Evolutionary conservation across 2,329 filamentous ascomycete species (phyloP), one percentile per base, ranked within the genome.

Genomic region (Pseudogymnoascus sp.): DNA sequence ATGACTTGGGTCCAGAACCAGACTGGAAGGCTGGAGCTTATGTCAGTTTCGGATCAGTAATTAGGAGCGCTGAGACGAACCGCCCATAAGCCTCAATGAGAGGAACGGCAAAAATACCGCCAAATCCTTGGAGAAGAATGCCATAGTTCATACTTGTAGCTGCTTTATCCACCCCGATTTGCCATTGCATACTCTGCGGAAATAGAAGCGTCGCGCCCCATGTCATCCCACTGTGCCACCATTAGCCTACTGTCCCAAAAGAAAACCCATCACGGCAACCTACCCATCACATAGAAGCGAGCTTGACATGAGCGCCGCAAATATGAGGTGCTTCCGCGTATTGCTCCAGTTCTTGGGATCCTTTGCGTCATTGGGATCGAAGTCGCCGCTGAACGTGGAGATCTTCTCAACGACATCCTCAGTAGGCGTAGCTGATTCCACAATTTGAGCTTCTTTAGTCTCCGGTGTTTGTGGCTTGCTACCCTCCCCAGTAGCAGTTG

Each of bases 1-100:
- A 75, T 67, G 3, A 75, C 60, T 59, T 75, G 74, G 1, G 75
- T 72, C 75, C 75, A 78, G 40, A 77, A 68, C 72, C 75, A 74
- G 39, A 77, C 68, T 1, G 76, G 76, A 18, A 75, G 72, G 40
- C 76, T 74, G 25, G 61, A 63, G 61, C 65, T 68, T 59, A 65
- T 69, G 13, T 39, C 9, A 59, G 31, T 35, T n/a, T 7, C 7
- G 36, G 55, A 2, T 39, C 18, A 39, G 8, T 12, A 21, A 8
- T 2, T 0, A 65, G 64, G 1, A 59, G 61, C 2, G 64, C 45
- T 40, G 61, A 63, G 39, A 71, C 70, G 31, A 66, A 72, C 76
- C 76, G 69, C 65, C 76, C 74, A 64, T 74, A 76, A 1, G 73
- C 72, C 62, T 75, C 72, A 48, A 75, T 74, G 1, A 75, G 64